Evolutionary conservation across 495 filamentous ascomycete genomes (phyloP), one percentile per base, ranked within the genome.

Genomic region (Aspergillus sclerotioniger): DNA sequence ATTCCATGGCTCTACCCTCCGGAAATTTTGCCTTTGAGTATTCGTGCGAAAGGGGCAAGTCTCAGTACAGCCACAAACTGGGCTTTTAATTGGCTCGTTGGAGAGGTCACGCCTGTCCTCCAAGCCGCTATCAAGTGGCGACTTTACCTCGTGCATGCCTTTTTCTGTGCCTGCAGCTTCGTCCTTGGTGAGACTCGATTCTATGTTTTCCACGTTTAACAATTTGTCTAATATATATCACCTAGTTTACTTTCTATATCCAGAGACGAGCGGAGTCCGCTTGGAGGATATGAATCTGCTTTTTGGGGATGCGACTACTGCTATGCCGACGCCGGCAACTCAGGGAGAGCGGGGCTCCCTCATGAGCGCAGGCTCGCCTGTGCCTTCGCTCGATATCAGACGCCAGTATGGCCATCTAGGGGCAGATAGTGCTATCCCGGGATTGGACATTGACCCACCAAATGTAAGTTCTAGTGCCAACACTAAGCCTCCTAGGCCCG

Each of bases 1-100:
- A 92, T 98, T 53, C 94, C 94, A 0, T 98, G 94, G 94, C 81
- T 98, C 10, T 98, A 98, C 68, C 94, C 95, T 3, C 94, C 94
- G 8, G 94, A 98, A 79, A 98, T 98, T 67, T 76, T 98, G 51
- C 94, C 94, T 1, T 79, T 98, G 59, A 98, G 95, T 73, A 97
- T 98, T 66, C 86, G 94, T 55, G 96, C 94, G 17, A 98, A 98
- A 76, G 94, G 94, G 58, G 95, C 94, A 49, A 96, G 92, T 77
- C 76, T 98, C 63, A 98, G 94, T 57, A 98, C 94, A 1, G 94
- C 94, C 17, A 82, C 92, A 8, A 98, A 98, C 68, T 98, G 95
- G 95, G 91, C 93, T 3, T 98, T 94, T 75, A 98, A 98, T 67
- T 98, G 91, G 89, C 80, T 98, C 6, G 95, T 98, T 28, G 95